Evolutionary conservation across 768 basidiomycete genomes (phyloP).

Genomic region (Pleurotus sapidus): DNA sequence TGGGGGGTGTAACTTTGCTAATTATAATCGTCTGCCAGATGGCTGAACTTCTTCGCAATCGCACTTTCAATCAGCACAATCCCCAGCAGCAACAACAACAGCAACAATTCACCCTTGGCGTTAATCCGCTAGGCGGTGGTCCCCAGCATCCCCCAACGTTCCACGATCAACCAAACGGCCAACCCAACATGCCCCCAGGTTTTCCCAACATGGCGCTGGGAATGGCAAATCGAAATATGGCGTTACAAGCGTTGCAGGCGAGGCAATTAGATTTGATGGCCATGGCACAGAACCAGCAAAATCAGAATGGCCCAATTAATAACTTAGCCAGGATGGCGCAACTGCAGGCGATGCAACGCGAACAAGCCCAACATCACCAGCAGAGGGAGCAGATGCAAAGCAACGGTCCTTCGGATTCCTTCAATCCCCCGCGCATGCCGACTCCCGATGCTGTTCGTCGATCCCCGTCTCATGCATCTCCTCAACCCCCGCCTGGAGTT

Average conservation of each 20-base stretch:
- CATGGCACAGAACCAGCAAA: slow-evolving; percentile 44
- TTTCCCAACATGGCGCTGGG: slow-evolving; percentile 34
- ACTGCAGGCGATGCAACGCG: slow-evolving; percentile 4
- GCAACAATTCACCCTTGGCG: slow-evolving; percentile 39
- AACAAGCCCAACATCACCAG: slow-evolving; percentile 14
- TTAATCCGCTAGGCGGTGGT: slow-evolving; percentile 35
- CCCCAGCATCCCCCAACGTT: slow-evolving; percentile 31
- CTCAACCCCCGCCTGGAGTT: slow-evolving; percentile 18
- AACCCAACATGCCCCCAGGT: slow-evolving; percentile 25
- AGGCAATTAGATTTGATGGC: slow-evolving; percentile 46
- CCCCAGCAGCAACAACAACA: slow-evolving; percentile 33
- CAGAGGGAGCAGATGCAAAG: slow-evolving; percentile 30
- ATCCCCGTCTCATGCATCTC: slow-evolving; percentile 41
- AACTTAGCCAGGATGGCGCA: slow-evolving; percentile 7
- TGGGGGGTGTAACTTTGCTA: slow-evolving; percentile 7
- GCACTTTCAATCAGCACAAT: slow-evolving; percentile 14
- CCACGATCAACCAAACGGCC: slow-evolving; percentile 29
- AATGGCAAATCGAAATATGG: slow-evolving; percentile 18
- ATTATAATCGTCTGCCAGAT: slow-evolving; percentile 16
- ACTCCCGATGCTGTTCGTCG: slow-evolving; percentile 44
- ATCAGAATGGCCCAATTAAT: slow-evolving; percentile 37
- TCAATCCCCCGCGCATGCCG: slow-evolving; percentile 42
- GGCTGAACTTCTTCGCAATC: slow-evolving; percentile 23
- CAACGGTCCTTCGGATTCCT: slow-evolving; percentile 37
- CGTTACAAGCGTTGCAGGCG: slow-evolving; percentile 30